Base-by-base conservation (phyloP, 108 stramenopile genomes). In the Poteriospumella lacustris region DNA sequence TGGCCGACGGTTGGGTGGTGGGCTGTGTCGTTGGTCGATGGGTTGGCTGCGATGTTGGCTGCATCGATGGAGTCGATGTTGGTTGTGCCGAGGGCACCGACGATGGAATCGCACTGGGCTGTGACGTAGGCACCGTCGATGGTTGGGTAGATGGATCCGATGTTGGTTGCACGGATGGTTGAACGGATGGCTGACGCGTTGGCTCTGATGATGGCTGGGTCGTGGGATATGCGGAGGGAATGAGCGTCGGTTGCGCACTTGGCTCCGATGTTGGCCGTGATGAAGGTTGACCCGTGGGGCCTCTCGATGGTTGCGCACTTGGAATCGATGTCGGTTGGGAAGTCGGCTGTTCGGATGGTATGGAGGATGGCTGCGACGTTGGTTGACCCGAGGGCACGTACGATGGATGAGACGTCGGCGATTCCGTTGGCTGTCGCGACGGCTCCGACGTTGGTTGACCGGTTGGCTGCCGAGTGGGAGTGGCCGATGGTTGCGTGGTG, bases 291-390 rank as follows among this genome's bases (percentile, higher is more conserved):
- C 24, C n/a, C n/a, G n/a, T n/a, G n/a, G n/a, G n/a, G n/a, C n/a
- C n/a, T n/a, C n/a, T n/a, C n/a, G n/a, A n/a, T 68, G 64, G 64
- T 19, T 24, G 15, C 24, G 64, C 12, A 15, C 19, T 68, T 39
- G 64, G 19, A 19, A 39, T 15, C 15, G 28, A 36, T 36, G 19
- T 68, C 24, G 64, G 36, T 40, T 19, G 38, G 19, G 38, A 36
- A 39, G 64, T 68, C 19, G 52, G 64, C 15, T 68, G 19, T 15
- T 40, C 64, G 36, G 64, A 68, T 36, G 64, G 64, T 15, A n/a
- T n/a, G n/a, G n/a, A n/a, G n/a, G n/a, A n/a, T 36, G 15, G 52
- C 15, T 56, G 52, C 19, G 15, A 19, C 19, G 24, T 15, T 19
- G 19, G 64, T 36, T 36, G 38, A 19, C 28, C 36, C 19, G 36